Conservation (phyloP, 2,329 filamentous ascomycete genomes). For the Ophiostoma pallidulum region DNA sequence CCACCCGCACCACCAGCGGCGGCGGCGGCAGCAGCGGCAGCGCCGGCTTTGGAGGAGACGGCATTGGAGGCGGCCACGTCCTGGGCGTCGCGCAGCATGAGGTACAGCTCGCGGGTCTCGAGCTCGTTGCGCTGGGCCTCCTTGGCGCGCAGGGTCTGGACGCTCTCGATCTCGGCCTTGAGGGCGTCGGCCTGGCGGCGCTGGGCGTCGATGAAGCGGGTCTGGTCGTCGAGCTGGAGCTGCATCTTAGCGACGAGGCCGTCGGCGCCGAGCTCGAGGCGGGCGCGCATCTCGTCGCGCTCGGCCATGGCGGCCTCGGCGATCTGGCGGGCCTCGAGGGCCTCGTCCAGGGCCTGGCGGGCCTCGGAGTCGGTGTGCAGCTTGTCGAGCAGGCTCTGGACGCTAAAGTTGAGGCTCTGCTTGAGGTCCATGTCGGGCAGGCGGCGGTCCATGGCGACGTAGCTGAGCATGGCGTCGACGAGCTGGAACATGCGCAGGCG, state of each 20-base stretch:
- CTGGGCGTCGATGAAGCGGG: constrained; percentile 82
- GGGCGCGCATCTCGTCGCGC: constrained; percentile 84
- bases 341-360: constrained; percentile 82
- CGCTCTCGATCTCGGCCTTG: constrained; percentile 79
- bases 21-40: background rate
- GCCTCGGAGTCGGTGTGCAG: constrained; percentile 95
- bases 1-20: background rate
- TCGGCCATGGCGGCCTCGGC: constrained; percentile 94
- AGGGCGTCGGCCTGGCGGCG: constrained; percentile 75
- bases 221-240: constrained; percentile 87
- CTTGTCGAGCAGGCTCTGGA: constrained; percentile 90
- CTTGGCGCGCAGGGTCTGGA: constrained; percentile 77
- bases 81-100: constrained; percentile 96
- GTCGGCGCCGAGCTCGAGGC: constrained; percentile 84
- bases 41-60: constrained; percentile 24
- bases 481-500: constrained; percentile 92
- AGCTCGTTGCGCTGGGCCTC: constrained; percentile 92
- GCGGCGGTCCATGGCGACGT: constrained; percentile 95
- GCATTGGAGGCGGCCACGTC: constrained; percentile 88
- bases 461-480: constrained; percentile 97
- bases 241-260: constrained; percentile 88
- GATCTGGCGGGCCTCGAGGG: constrained; percentile 80
- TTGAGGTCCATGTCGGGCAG: constrained; percentile 96
- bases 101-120: constrained; percentile 90
- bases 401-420: constrained; percentile 94